Evolutionary conservation across 2,329 filamentous ascomycete species (phyloP).

Genomic region (Polytolypa hystricis): DNA sequence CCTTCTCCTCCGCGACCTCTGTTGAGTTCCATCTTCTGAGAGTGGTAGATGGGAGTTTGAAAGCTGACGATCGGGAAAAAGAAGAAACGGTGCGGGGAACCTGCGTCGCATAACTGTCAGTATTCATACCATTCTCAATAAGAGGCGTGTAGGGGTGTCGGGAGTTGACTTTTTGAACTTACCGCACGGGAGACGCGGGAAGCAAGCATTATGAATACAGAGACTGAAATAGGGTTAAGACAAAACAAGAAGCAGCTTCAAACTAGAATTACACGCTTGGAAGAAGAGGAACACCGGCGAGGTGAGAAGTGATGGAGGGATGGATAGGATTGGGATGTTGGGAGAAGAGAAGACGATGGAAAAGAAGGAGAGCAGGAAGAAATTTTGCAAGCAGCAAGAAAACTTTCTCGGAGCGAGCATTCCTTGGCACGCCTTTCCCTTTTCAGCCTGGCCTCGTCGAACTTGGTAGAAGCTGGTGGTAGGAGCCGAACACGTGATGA

Average conservation of each 20-base stretch:
- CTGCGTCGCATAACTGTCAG: no score
- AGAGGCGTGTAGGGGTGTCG: no score
- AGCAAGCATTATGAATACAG: constrained; percentile 53
- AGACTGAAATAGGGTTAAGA: constrained; percentile 20
- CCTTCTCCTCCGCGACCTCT: constrained; percentile 59
- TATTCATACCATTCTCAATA: no score
- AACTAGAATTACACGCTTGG: constrained; percentile 18
- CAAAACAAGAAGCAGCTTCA: constrained; percentile 22
- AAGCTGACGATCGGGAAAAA: constrained; percentile 55
- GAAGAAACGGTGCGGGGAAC: constrained; percentile 65
- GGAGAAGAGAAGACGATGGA: constrained; percentile 19
- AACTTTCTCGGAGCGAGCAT: no score
- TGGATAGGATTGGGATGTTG: constrained; percentile 15
- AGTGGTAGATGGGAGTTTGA: constrained; percentile 60
- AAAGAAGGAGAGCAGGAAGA: constrained; percentile 16
- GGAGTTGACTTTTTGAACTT: no score
- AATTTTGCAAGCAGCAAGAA: not conserved
- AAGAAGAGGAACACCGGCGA: constrained; percentile 12
- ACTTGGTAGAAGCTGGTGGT: not conserved
- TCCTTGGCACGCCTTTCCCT: no score
- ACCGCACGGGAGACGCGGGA: constrained; percentile 64
- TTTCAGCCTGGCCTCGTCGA: not conserved
- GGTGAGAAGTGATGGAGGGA: constrained; percentile 15
- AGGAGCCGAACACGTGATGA: constrained; percentile 10
- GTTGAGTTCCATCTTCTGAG: constrained; percentile 49